Percentiles rank a stretch among this genome's conserved stretches.
These are phyloP conservation scores for Trichomonas tenax DNA, from an alignment of 208 protist species.

Conservation along the genomic window DNA sequence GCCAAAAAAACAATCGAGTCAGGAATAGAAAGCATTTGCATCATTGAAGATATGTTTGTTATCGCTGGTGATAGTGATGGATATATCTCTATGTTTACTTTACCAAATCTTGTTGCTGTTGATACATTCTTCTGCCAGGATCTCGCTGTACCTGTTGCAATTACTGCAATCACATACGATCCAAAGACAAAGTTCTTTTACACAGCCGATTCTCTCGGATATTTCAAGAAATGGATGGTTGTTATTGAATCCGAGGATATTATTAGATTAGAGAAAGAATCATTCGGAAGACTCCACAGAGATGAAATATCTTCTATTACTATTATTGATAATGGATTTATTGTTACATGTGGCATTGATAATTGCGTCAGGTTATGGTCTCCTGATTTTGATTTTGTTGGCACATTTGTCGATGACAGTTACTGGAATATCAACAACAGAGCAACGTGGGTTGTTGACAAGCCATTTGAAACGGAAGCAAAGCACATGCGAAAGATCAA, in stretches of 20 bases:
- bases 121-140: neutral
- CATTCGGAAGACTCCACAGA: neutral
- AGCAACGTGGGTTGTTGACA: neutral
- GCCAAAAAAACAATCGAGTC: neutral
- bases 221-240: neutral
- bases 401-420: neutral
- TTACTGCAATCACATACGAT: neutral
- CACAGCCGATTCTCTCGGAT: neutral
- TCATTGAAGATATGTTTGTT: neutral
- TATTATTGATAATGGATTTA: neutral
- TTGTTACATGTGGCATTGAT: neutral
- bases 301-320: neutral
- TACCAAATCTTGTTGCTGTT: neutral
- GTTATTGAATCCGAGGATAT: neutral
- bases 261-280: neutral
- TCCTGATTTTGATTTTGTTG: neutral
- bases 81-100: neutral
- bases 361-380: neutral
- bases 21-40: neutral
- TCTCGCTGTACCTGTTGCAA: neutral
- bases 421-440: neutral
- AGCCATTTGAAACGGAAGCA: neutral
- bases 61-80: neutral
- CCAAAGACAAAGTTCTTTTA: neutral
- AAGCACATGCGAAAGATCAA: neutral